Conservation (phyloP, 1,284 basidiomycete genomes). For the Cutaneotrichosporon arboriforme region DNA sequence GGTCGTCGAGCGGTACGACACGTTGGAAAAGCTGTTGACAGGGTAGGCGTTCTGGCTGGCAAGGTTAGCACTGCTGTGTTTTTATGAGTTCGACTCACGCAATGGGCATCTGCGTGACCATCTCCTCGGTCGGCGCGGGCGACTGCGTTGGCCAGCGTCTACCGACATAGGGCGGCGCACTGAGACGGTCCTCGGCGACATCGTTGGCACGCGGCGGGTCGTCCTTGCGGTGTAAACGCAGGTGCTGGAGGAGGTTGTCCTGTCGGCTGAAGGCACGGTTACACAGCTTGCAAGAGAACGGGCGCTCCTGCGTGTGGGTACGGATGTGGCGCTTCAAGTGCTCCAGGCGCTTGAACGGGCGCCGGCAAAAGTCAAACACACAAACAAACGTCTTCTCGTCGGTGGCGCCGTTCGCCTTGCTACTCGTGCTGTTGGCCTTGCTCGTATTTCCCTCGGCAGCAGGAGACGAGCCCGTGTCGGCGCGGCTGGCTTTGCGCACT, state of each 20-base stretch:
- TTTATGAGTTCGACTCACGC: constrained; percentile 2
- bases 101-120: constrained; percentile 11
- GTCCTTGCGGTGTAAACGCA: constrained; percentile 61
- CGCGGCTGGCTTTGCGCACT: constrained; percentile 1
- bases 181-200: constrained; percentile 15
- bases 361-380: constrained; percentile 54
- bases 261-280: constrained; percentile 73
- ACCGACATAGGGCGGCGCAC: constrained; percentile 14
- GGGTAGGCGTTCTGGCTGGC: constrained; percentile 7
- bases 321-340: constrained; percentile 79
- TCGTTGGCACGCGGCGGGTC: constrained; percentile 21
- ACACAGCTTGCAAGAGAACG: constrained; percentile 67
- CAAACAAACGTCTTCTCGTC: constrained; percentile 22
- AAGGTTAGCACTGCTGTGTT: background rate
- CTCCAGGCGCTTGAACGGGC: constrained; percentile 81
- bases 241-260: constrained; percentile 77
- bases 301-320: constrained; percentile 83
- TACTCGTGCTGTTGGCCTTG: background rate
- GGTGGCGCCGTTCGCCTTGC: constrained; percentile 11
- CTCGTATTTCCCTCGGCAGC: constrained; percentile 8
- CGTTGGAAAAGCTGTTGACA: constrained; percentile 7
- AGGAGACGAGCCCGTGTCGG: constrained; percentile 1
- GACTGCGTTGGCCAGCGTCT: constrained; percentile 14
- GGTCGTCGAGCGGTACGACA: constrained; percentile 20
- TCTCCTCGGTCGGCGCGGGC: constrained; percentile 12